Conservation (phyloP, 129 eudicot genomes). For the Artemisia argyi region DNA sequence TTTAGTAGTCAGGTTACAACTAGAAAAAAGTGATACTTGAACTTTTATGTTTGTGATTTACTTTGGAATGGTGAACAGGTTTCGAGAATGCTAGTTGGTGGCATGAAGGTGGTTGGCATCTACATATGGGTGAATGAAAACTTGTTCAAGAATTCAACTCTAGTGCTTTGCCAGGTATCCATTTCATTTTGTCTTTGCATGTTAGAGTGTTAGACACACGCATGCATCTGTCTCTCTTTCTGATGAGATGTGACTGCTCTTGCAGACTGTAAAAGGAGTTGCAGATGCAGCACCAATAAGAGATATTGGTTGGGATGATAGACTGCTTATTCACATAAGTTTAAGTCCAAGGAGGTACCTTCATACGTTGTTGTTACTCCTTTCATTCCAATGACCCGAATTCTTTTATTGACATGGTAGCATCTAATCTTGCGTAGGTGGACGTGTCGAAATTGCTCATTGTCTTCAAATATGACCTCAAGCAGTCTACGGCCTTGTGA, state of each 20-base stretch:
- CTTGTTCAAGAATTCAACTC: constrained; percentile 78
- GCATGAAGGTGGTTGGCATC: constrained; percentile 88
- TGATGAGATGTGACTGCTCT: neutral
- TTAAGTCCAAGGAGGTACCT: constrained; percentile 86
- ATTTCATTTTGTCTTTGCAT: neutral
- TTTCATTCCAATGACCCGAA: neutral
- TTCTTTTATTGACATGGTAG: constrained; percentile 25
- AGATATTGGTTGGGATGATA: constrained; percentile 51
- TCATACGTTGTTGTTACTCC: neutral
- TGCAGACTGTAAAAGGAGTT: constrained; percentile 82
- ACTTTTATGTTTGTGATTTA: neutral
- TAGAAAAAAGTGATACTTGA: no score
- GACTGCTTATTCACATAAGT: constrained; percentile 81
- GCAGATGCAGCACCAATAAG: constrained; percentile 63
- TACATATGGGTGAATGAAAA: constrained; percentile 75
- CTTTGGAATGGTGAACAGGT: constrained; percentile 44
- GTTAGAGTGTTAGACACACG: no score
- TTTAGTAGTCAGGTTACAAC: no score
- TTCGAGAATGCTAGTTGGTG: constrained; percentile 90
- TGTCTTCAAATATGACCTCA: constrained; percentile 79
- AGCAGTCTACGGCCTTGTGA: constrained; percentile 88
- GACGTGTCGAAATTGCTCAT: constrained; percentile 76
- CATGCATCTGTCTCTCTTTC: neutral
- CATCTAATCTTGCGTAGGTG: constrained; percentile 50
- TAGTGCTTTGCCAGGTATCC: constrained; percentile 77